Percentiles rank a stretch among this genome's conserved stretches.
phyloP scores from a whole-genome alignment of 352 stramenopile genomes.

The Globisporangium emineosum region DNA sequence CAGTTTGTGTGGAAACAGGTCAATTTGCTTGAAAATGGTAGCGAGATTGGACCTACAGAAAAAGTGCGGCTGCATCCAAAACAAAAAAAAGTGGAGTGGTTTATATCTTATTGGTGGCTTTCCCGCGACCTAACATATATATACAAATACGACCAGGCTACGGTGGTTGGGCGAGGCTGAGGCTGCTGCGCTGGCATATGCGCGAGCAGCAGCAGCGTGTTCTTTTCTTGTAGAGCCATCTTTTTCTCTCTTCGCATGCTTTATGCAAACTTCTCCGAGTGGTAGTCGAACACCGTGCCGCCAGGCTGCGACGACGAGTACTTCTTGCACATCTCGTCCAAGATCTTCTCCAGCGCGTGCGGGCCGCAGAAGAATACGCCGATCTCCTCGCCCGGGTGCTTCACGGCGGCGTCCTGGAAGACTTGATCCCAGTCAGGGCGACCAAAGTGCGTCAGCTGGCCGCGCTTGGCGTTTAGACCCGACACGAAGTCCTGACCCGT shows the following conservation, averaged over 20 bases:
- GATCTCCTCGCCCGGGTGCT: conserved; percentile 66
- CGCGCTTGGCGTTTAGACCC: conserved; percentile 59
- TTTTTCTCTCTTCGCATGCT: neutral
- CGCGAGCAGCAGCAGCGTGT: neutral
- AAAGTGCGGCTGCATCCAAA: neutral
- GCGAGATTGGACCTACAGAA: neutral
- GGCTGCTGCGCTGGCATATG: too few relatives aligned
- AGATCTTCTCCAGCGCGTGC: conserved; percentile 70
- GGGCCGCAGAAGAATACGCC: conserved; percentile 88
- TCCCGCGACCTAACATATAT: conserved; percentile 8
- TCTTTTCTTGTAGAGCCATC: conserved; percentile 8
- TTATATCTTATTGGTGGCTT: conserved; percentile 10
- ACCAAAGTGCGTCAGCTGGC: conserved; percentile 79
- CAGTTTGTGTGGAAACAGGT: neutral
- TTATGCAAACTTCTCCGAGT: conserved; percentile 84
- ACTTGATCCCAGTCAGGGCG: conserved; percentile 84
- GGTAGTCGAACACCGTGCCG: conserved; percentile 77
- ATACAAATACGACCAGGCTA: conserved; percentile 12
- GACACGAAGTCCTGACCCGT: conserved; percentile 80
- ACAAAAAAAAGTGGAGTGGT: neutral
- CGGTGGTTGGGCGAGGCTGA: conserved; percentile 6
- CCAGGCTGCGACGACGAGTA: conserved; percentile 51
- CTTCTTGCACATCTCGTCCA: conserved; percentile 65
- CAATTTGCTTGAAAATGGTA: neutral
- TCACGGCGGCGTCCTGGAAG: conserved; percentile 45